Percentiles rank a stretch among this genome's conserved stretches.
These are phyloP conservation scores for Cryphonectria radicalis DNA, from an alignment of 2,329 filamentous ascomycete species.

Conservation along the genomic window DNA sequence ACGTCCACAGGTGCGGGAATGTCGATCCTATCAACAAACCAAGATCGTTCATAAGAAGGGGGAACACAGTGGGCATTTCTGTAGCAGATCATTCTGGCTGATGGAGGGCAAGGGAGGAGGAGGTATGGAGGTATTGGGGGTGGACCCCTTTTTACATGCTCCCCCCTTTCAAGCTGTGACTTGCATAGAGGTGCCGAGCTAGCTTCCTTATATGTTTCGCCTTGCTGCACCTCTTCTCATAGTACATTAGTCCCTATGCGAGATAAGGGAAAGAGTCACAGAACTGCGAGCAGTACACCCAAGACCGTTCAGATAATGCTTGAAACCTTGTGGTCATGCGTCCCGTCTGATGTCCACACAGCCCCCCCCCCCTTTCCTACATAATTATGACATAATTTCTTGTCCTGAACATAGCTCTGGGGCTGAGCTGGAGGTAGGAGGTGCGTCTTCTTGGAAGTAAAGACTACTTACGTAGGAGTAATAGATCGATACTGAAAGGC, in stretches of 20 bases:
- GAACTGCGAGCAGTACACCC: not conserved
- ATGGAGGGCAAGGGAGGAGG: not conserved
- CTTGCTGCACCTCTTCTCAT: constrained; percentile 8
- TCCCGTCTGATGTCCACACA: not conserved
- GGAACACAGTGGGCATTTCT: not conserved
- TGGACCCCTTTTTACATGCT: not conserved
- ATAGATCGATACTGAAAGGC: not conserved
- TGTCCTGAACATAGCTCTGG: not conserved
- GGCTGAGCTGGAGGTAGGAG: not conserved
- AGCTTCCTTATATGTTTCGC: constrained; percentile 9
- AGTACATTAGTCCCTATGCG: not conserved
- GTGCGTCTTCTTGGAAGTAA: not conserved
- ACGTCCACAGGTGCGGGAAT: not conserved
- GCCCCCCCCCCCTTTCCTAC: not conserved
- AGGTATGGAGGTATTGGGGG: not conserved
- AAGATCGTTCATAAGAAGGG: not conserved
- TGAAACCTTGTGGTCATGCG: not conserved
- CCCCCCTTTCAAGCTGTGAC: not conserved
- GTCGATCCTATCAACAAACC: not conserved
- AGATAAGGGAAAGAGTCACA: constrained; percentile 8
- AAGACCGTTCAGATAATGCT: not conserved
- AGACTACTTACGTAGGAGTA: not conserved
- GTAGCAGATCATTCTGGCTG: not conserved
- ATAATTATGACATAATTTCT: not conserved
- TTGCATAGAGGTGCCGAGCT: constrained; percentile 7